Evolutionary conservation across 768 basidiomycete genomes (phyloP), one percentile per base, ranked within the genome.

Genomic region (Hysterangium stoloniferum): DNA sequence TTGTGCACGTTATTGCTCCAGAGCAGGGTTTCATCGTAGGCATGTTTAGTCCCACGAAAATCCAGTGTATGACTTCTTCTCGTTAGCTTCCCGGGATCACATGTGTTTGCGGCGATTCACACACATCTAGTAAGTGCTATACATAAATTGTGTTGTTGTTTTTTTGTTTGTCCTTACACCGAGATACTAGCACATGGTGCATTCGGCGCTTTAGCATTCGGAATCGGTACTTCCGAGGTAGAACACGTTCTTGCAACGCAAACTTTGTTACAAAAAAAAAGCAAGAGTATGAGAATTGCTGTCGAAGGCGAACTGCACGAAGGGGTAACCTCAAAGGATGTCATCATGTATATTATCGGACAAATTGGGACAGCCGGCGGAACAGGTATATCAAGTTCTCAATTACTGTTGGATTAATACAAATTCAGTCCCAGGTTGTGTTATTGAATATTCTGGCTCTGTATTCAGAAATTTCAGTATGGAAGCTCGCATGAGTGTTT

Each of bases 191-290:
- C 91, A 8, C 91, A 94, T 62, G 91, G 91, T 43, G 91, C 91
- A 2, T 94, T 94, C 61, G 91, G 91, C 38, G 90, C 91, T 42
- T 75, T 94, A 54, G 91, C 91, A 0, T 94, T 93, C 59, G 91
- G 91, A 54, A 93, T 94, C 59, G 91, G 91, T 35, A 94, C 91
- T 13, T 91, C 89, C 43, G 89, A 94, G 62, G 91, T 94, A 59
- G 91, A 94, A 62, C 91, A 94, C 63, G 90, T 93, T 57, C 82
- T 94, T 38, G 91, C 91, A 13, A 94, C 91, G 4, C 91, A 94
- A 66, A 89, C 87, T 42, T 71, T 94, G 17, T 70, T 89, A 55
- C 91, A 94, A 68, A 81, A 76, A 62, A 91, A 91, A 66, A 78
- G 79, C 50, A 90, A 90, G 71, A 94, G 93, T 69, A 91, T 94